Evolutionary conservation across 345 rosid species (phyloP), one percentile per base, ranked within the genome.

Genomic region (Luvunga scandens): DNA sequence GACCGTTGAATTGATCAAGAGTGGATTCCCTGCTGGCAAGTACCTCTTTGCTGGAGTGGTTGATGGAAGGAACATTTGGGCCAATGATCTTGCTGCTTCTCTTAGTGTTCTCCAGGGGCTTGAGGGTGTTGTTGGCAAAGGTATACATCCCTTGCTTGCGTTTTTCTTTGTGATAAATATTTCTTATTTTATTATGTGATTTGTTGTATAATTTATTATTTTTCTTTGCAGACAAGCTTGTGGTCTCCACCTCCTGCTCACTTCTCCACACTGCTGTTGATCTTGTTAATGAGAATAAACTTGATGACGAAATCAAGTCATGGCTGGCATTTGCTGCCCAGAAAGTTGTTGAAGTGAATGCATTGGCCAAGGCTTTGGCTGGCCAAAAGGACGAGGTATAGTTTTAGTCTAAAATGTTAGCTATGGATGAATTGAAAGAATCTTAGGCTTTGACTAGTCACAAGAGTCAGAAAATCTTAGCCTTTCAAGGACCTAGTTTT

Each of bases 251-350:
- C 79, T 94, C 99, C 66, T 92, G 93, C 88, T 96, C 99, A 78
- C 98, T 96, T 80, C 92, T 92, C 71, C 99, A 95, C 88, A 95
- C 99, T 9, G 98, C 96, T 27, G 99, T 95, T 72, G 99, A 95
- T 72, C 96, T 95, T 67, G 82, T 92, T 71, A 95, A 95, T 56
- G 98, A 95, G 89, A 84, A 90, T 31, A 93, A 95, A 89, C 84
- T 95, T 2, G 99, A 95, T 80, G 53, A 81, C 42, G 99, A 96
- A 80, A 87, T 96, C 75, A 94, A 94, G 76, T 94, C 99, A 21
- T 94, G 99, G 99, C 87, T 96, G 66, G 98, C 99, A 69, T 96
- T 96, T 82, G 98, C 98, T 75, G 99, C 98, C 77, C 98, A 96
- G 79, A 96, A 96, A 85, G 85, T 95, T 74, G 89, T 91, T 81